These are phyloP conservation scores for Cicer pinnatifidum DNA, from an alignment of 306 rosid species.

Conservation along the genomic window DNA sequence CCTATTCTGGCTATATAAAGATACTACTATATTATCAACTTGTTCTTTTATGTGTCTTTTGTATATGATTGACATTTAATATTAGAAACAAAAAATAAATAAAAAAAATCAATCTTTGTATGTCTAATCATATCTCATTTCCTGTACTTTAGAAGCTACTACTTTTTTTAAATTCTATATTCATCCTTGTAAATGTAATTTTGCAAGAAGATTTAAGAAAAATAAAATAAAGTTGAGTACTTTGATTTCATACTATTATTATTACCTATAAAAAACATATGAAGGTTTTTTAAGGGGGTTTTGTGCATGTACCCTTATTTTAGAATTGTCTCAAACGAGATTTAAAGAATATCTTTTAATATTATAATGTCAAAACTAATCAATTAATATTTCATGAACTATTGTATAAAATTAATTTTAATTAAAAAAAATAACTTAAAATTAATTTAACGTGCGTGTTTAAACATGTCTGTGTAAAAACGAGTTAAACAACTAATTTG, in stretches of 20 bases:
- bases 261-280: no score
- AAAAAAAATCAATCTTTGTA: conserved; percentile 26
- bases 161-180: conserved; percentile 19
- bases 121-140: conserved; percentile 47
- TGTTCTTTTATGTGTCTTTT: conserved; percentile 30
- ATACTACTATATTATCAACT: conserved; percentile 28
- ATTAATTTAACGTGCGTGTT: no score
- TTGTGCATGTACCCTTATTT: no score
- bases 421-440: no score
- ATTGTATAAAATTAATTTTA: no score
- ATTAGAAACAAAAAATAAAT: neutral
- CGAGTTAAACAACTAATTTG: no score
- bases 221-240: neutral
- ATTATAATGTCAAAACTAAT: no score
- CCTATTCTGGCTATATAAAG: neutral
- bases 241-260: neutral
- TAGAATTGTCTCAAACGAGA: no score
- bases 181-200: conserved; percentile 32
- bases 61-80: conserved; percentile 6
- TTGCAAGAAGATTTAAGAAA: conserved; percentile 12
- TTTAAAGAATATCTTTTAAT: no score
- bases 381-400: no score
- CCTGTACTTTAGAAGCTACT: conserved; percentile 45
- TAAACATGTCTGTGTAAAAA: no score
- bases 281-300: no score